Conservation (phyloP, 805 yeast genomes). For the Kodamaea laetipori region DNA sequence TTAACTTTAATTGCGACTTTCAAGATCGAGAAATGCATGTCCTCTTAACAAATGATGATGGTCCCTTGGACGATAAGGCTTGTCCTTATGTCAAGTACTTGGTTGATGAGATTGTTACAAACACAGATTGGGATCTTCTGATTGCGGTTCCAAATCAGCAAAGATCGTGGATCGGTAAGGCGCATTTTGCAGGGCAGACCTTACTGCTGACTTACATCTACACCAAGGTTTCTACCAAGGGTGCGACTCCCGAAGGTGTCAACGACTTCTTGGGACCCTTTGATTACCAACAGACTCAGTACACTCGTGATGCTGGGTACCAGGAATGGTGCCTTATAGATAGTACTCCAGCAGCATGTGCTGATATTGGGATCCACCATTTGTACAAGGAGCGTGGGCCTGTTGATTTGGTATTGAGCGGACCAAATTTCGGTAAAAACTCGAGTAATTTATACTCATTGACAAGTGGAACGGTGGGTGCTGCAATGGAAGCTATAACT, state of each 20-base stretch:
- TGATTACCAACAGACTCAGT: slow-evolving; percentile 47
- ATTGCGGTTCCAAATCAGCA: slow-evolving; percentile 84
- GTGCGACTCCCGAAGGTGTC: slow-evolving; percentile 18
- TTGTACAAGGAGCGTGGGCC: slow-evolving; percentile 51
- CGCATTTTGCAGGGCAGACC: slow-evolving; percentile 82
- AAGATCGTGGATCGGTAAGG: slow-evolving; percentile 97
- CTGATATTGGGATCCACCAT: slow-evolving; percentile 86
- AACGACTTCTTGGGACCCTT: slow-evolving; percentile 69
- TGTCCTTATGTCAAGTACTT: slow-evolving; percentile 87
- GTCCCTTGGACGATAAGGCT: slow-evolving; percentile 77
- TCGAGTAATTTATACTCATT: slow-evolving; percentile 85
- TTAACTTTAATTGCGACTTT: neutral
- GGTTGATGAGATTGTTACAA: slow-evolving; percentile 62
- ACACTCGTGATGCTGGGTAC: slow-evolving; percentile 32
- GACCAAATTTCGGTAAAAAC: slow-evolving; percentile 95
- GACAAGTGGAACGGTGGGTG: slow-evolving; percentile 95
- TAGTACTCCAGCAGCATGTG: slow-evolving; percentile 96
- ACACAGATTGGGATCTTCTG: slow-evolving; percentile 82
- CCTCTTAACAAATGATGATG: slow-evolving; percentile 88
- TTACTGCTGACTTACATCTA: slow-evolving; percentile 66
- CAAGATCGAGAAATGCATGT: slow-evolving; percentile 43
- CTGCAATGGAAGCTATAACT: slow-evolving; percentile 90
- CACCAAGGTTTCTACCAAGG: slow-evolving; percentile 43
- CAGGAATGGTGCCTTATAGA: slow-evolving; percentile 87
- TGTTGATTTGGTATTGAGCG: slow-evolving; percentile 85